phyloP scores from a whole-genome alignment of 768 basidiomycete species.

The Kwoniella botswanensis region DNA sequence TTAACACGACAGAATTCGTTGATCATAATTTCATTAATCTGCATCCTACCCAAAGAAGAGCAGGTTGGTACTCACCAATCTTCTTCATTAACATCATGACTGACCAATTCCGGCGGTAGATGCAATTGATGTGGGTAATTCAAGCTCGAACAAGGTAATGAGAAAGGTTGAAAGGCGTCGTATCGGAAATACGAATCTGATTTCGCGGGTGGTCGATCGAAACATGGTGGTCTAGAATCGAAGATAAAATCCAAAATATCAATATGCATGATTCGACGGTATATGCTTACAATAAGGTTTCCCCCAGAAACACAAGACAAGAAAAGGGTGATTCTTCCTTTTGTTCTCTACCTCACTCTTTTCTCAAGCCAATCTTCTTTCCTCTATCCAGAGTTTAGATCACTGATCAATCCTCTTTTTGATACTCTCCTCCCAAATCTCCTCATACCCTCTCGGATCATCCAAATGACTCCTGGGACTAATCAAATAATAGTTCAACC shows the following conservation, averaged over 20 bases:
- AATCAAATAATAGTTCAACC: constrained; percentile 31
- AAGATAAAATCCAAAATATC: constrained; percentile 5
- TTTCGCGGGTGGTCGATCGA: constrained; percentile 47
- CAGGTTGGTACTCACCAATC: constrained; percentile 38
- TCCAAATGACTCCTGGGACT: constrained; percentile 11
- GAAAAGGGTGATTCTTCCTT: too few species aligned
- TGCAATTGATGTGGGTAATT: constrained; percentile 48
- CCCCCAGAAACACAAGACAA: neutral
- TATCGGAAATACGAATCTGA: constrained; percentile 46
- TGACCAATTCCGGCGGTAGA: constrained; percentile 42
- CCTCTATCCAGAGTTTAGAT: too few species aligned
- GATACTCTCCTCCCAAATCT: constrained; percentile 11
- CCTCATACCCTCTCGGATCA: constrained; percentile 28
- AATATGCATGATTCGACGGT: constrained; percentile 18
- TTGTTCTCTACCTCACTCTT: neutral
- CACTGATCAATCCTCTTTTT: constrained; percentile 8
- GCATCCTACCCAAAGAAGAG: too few species aligned
- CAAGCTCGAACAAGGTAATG: constrained; percentile 36
- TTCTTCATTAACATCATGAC: constrained; percentile 46
- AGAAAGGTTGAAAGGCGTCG: constrained; percentile 47
- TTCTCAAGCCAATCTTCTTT: neutral
- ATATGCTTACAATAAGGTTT: constrained; percentile 7
- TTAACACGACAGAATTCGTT: too few species aligned
- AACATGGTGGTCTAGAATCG: constrained; percentile 41
- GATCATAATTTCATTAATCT: too few species aligned